Base-by-base conservation (phyloP, 1,284 basidiomycete species). In the Naganishia sp. region DNA sequence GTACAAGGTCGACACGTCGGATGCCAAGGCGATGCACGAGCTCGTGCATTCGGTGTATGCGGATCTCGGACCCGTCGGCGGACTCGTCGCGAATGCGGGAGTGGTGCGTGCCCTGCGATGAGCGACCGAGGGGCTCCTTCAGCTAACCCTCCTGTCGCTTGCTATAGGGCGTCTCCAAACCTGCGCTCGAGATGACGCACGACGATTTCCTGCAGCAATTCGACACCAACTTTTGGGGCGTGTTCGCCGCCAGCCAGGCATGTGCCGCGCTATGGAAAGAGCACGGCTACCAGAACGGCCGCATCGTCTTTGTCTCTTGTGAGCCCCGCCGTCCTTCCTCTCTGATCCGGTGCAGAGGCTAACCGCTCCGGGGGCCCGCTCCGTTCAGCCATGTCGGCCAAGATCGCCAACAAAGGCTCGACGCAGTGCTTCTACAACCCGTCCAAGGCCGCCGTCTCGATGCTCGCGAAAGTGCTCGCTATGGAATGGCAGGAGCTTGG, bases 401-500 rank as follows among this genome's bases (percentile, higher is more conserved):
- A 62, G 6, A 69, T 75, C n/a, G 73, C 72, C 60, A 73, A 73
- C 67, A 69, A 68, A 55, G 72, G 69, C 18, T 56, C 67, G 17
- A 63, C 61, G 7, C 71, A 74, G 54, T 71, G 70, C 49, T 73
- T 75, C 66, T 75, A 75, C 65, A 74, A 73, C 64, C 67, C 73
- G 4, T 71, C 71, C 39, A 75, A 75, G 68, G 72, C 69, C 17
- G 73, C 71, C n/a, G 67, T 72, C 46, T 68, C 65, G 35, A 65
- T 63, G 57, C 71, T 76, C n/a, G 72, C 72, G 42, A 72, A 71
- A 58, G 67, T 63, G 13, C 62, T 76, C 17, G 71, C 73, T 0
- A 73, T 74, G 71, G 74, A 76, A 58, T 76, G 74, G 74, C 69
- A 71, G n/a, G 70, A 71, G 13, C 63, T 70, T 56, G 74, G 74